Conservation (phyloP, 2,329 filamentous ascomycete genomes). For the Akanthomyces lecanii region DNA sequence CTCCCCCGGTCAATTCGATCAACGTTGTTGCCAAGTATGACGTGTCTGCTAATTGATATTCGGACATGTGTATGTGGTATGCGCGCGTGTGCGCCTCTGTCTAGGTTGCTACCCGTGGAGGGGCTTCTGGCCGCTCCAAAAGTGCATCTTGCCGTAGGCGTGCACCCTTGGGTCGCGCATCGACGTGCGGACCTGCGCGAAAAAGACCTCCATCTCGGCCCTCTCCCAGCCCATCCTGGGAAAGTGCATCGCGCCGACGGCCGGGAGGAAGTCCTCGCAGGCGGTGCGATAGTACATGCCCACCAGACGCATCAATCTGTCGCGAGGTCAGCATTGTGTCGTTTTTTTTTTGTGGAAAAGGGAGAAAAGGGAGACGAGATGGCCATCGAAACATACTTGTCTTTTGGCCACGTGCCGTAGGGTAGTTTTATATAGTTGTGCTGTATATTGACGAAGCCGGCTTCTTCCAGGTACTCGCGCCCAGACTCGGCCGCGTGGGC, state of each 20-base stretch:
- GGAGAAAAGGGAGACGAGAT: no score
- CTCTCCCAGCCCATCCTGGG: conserved; percentile 37
- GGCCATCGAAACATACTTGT: conserved; percentile 29
- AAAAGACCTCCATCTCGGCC: conserved; percentile 31
- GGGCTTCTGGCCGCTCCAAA: conserved; percentile 41
- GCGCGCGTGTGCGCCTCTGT: no score
- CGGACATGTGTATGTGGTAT: background rate
- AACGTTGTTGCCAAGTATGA: background rate
- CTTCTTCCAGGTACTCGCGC: conserved; percentile 31
- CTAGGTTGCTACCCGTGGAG: background rate
- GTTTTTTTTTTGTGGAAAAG: background rate
- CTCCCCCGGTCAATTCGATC: no score
- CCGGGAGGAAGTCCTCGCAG: conserved; percentile 39
- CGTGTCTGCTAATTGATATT: background rate
- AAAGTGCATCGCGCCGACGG: conserved; percentile 37
- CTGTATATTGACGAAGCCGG: conserved; percentile 37
- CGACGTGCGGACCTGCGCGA: conserved; percentile 27
- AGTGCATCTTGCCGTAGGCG: conserved; percentile 38
- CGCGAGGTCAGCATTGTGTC: background rate
- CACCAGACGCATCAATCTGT: conserved; percentile 35
- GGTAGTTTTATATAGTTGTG: conserved; percentile 40
- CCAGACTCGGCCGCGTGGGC: conserved; percentile 37
- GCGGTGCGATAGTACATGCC: conserved; percentile 40
- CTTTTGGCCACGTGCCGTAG: conserved; percentile 43
- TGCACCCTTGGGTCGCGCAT: conserved; percentile 31